phyloP scores from a whole-genome alignment of 1,284 basidiomycete species.

The Polyporus tsugae region DNA sequence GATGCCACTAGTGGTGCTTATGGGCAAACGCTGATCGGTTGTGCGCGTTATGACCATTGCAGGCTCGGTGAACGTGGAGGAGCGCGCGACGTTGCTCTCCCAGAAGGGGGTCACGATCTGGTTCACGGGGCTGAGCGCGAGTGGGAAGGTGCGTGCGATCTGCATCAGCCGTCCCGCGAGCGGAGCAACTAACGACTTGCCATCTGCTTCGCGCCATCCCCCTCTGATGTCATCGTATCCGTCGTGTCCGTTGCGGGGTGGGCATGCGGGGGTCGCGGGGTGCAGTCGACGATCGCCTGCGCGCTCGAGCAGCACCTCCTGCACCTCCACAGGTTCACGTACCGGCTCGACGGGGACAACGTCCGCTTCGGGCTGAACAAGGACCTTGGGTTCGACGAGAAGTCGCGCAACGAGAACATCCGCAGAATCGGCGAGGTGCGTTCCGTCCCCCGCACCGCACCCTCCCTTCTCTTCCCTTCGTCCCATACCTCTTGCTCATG shows the following conservation, averaged over 20 bases:
- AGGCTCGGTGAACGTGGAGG: slow-evolving; percentile 79
- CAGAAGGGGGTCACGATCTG: slow-evolving; percentile 93
- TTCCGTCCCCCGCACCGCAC: background rate
- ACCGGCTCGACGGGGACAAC: slow-evolving; percentile 97
- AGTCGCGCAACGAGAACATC: slow-evolving; percentile 97
- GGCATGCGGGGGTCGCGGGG: background rate
- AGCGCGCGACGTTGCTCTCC: slow-evolving; percentile 73
- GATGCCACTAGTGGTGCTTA: slow-evolving; percentile 3
- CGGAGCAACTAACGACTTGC: background rate
- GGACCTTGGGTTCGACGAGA: slow-evolving; percentile 96
- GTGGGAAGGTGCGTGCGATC: slow-evolving; percentile 74
- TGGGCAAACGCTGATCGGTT: slow-evolving; percentile 1
- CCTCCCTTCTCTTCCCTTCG: background rate
- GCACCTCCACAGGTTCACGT: slow-evolving; percentile 86
- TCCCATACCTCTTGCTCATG: background rate
- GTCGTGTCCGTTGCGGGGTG: slow-evolving; percentile 4
- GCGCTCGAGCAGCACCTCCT: slow-evolving; percentile 97
- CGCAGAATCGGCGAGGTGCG: slow-evolving; percentile 94
- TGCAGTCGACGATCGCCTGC: slow-evolving; percentile 94
- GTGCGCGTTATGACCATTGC: background rate
- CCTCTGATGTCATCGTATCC: background rate
- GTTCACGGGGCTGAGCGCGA: slow-evolving; percentile 94
- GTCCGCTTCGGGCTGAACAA: slow-evolving; percentile 97
- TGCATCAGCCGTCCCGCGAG: background rate
- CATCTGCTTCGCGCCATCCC: background rate